Evolutionary conservation across 1,139 yeast species (phyloP).

Genomic region (Debaryomyces sp.): DNA sequence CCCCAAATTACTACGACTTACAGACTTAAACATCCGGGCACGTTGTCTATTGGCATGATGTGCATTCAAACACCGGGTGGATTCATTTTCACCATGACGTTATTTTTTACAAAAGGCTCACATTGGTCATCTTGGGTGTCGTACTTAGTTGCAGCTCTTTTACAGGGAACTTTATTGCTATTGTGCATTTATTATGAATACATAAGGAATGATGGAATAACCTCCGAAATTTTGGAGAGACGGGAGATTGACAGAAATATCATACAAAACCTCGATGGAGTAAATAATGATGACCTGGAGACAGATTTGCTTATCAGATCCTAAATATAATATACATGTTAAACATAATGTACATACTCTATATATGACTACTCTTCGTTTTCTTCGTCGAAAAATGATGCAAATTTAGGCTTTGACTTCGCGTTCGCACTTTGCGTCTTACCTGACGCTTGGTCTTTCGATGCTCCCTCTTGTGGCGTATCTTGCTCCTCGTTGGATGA

Average conservation of each 20-base stretch:
- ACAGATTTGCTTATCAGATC: conserved; percentile 1
- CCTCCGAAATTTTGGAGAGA: conserved; percentile 35
- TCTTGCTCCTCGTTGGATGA: conserved; percentile 9
- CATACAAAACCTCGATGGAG: conserved; percentile 25
- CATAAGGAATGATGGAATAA: conserved; percentile 28
- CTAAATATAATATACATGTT: background rate
- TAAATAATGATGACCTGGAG: background rate
- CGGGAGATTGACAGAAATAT: conserved; percentile 36
- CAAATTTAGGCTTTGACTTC: conserved; percentile 10
- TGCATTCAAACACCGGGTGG: conserved; percentile 91
- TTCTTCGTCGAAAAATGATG: conserved; percentile 13
- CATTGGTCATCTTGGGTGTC: conserved; percentile 91
- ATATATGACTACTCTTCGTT: background rate
- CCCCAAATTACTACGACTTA: conserved; percentile 82
- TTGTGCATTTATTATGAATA: conserved; percentile 45
- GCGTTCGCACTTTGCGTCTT: background rate
- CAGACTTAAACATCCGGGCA: conserved; percentile 73
- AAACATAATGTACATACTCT: background rate
- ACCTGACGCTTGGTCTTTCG: background rate
- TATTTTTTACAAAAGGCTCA: conserved; percentile 73
- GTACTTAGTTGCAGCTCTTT: conserved; percentile 68
- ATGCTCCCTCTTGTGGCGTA: conserved; percentile 1
- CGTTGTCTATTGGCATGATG: conserved; percentile 82
- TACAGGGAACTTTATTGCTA: conserved; percentile 53
- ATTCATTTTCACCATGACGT: conserved; percentile 69